These are phyloP conservation scores for Nicotiana noctiflora DNA, from an alignment of 257 asterid genomes.

Conservation along the genomic window DNA sequence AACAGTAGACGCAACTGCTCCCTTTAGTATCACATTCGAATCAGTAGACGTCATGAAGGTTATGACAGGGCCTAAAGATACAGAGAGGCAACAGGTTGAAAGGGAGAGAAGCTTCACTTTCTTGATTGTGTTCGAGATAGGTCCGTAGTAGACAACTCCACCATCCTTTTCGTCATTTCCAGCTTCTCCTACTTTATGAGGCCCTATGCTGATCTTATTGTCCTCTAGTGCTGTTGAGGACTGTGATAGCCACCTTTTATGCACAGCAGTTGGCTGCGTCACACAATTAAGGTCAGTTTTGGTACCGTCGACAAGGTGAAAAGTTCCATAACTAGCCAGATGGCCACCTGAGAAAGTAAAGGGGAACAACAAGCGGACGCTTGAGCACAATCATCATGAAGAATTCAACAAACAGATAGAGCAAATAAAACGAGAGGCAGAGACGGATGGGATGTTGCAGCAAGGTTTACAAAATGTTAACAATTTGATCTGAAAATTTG, in stretches of 20 bases:
- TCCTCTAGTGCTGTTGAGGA: slow-evolving; percentile 39
- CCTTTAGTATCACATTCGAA: slow-evolving; percentile 72
- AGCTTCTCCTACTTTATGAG: slow-evolving; percentile 38
- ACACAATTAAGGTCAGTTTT: slow-evolving; percentile 15
- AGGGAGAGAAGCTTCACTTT: slow-evolving; percentile 93
- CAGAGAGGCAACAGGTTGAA: slow-evolving; percentile 92
- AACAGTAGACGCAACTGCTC: slow-evolving; percentile 87
- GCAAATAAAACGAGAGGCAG: neutral
- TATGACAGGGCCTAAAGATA: slow-evolving; percentile 83
- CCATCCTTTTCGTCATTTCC: slow-evolving; percentile 41
- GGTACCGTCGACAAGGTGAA: slow-evolving; percentile 11
- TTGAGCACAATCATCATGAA: neutral
- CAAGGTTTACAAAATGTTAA: neutral
- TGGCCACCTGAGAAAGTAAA: slow-evolving; percentile 35
- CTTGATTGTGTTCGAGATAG: slow-evolving; percentile 77
- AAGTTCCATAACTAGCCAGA: slow-evolving; percentile 20
- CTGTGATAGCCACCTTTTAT: slow-evolving; percentile 47
- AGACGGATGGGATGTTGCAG: neutral
- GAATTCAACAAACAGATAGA: neutral
- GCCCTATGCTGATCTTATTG: slow-evolving; percentile 59
- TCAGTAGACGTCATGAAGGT: slow-evolving; percentile 89
- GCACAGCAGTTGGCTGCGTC: slow-evolving; percentile 19
- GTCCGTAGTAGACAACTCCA: slow-evolving; percentile 64
- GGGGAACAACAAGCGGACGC: neutral
- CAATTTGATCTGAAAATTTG: neutral